A percentile compares a stretch with the other conserved stretches of the same genome.
Conservation (phyloP, 305 asterid species). For the Withania somnifera region DNA sequence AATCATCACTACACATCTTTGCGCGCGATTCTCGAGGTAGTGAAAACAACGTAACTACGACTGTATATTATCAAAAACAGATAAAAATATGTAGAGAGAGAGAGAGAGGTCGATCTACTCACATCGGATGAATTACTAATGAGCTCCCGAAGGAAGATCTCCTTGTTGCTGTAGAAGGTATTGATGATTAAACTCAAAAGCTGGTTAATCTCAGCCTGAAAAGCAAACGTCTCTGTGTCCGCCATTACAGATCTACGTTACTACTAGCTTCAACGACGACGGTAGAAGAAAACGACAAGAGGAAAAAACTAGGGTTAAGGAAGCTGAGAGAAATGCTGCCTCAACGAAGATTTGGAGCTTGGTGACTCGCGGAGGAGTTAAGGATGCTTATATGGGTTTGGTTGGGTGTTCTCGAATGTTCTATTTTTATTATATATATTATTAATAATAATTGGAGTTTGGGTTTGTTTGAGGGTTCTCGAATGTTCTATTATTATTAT, state of each 20-base stretch:
- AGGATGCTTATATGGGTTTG: neutral
- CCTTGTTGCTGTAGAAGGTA: conserved; percentile 24
- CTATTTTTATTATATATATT: neutral
- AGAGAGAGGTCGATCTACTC: neutral
- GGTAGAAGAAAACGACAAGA: neutral
- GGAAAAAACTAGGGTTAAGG: neutral
- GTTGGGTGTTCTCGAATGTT: neutral
- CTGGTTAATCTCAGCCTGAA: conserved; percentile 25
- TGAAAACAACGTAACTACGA: neutral
- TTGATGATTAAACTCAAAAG: conserved; percentile 20
- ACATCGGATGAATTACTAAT: conserved; percentile 22
- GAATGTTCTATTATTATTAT: too few species aligned
- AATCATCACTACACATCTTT: neutral
- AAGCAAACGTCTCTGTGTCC: conserved; percentile 22
- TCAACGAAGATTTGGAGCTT: neutral
- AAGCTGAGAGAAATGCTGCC: neutral
- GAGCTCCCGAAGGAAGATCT: conserved; percentile 21
- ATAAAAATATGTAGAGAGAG: neutral
- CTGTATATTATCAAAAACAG: neutral
- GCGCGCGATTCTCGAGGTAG: neutral
- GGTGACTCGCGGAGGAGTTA: neutral
- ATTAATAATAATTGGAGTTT: too few species aligned
- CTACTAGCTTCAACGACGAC: too few species aligned
- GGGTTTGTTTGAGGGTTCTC: too few species aligned
- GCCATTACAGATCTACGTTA: conserved; percentile 11